These are phyloP conservation scores for Hericium alpestre DNA, from an alignment of 768 basidiomycete genomes.

Conservation along the genomic window DNA sequence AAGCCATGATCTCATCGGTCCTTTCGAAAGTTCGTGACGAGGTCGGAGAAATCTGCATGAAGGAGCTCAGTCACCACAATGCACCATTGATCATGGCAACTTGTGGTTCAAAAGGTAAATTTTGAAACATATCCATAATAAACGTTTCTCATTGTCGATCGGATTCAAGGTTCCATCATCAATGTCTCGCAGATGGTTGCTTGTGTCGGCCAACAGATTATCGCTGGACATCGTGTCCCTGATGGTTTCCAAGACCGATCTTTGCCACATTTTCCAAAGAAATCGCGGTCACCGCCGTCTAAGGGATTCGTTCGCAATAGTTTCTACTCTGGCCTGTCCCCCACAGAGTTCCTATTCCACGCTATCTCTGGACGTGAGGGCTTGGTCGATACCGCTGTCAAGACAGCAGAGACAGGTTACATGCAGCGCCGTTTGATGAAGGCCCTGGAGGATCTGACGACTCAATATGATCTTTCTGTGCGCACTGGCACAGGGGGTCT, in stretches of 20 bases:
- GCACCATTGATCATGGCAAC: slow-evolving; percentile 98
- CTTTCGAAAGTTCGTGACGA: slow-evolving; percentile 92
- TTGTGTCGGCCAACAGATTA: slow-evolving; percentile 99
- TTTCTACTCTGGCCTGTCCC: slow-evolving; percentile 84
- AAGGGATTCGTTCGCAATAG: slow-evolving; percentile 98
- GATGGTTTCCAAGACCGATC: slow-evolving; percentile 99
- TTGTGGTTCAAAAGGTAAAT: slow-evolving; percentile 91
- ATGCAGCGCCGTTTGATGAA: slow-evolving; percentile 99
- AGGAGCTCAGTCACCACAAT: slow-evolving; percentile 92
- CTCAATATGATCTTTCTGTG: slow-evolving; percentile 92
- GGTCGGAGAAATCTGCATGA: slow-evolving; percentile 97
- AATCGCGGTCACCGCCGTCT: slow-evolving; percentile 89
- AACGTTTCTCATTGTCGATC: neutral
- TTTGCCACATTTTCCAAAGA: slow-evolving; percentile 97
- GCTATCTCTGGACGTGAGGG: slow-evolving; percentile 98
- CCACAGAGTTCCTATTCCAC: slow-evolving; percentile 97
- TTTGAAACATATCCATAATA: neutral
- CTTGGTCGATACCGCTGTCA: slow-evolving; percentile 97
- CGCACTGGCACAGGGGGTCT: slow-evolving; percentile 90
- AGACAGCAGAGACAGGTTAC: slow-evolving; percentile 99
- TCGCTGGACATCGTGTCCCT: slow-evolving; percentile 93
- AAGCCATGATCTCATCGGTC: slow-evolving; percentile 89
- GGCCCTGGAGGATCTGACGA: slow-evolving; percentile 91
- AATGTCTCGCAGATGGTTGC: slow-evolving; percentile 99
- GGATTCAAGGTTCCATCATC: slow-evolving; percentile 75